Evolutionary conservation across 768 basidiomycete genomes (phyloP), one percentile per base, ranked within the genome.

Genomic region (Dioszegia crocea): DNA sequence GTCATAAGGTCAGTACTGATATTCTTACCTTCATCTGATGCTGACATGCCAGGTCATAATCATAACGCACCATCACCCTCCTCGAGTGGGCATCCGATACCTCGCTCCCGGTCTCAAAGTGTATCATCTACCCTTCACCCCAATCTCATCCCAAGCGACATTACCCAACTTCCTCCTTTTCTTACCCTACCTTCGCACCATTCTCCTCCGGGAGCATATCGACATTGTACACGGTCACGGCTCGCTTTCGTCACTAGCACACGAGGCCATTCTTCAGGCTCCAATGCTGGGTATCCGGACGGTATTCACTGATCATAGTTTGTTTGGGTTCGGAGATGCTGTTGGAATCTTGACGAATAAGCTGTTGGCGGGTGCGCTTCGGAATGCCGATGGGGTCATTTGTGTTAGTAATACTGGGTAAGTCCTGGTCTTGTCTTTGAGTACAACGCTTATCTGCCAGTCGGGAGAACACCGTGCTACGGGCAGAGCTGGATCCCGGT

Each of bases 271-370:
- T 56, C 78, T 97, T 17, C 92, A 97, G 63, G 84, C 91, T 0
- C 88, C 91, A 65, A 79, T 90, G 19, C 82, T 98, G 79, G 59
- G 63, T 1, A 81, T 97, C 12, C 85, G 88, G 39, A 91, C 91
- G 0, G 88, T 97, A 10, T 94, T 98, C 75, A 98, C 96, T 0
- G 96, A 99, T 76, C 94, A 99, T 68, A 91, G 89, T 68, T 77
- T 99, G 26, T 98, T 98, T 66, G 94, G 92, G 1, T 92, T 99
- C 70, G 93, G 90, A 30, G 93, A 97, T 71, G 93, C 96, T 16
- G 93, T 92, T 0, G 92, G 93, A 65, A 94, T 99, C 39, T 80
- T 97, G 63, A 97, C 96, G 4, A 99, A 99, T 80, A 99, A 99
- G 76, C 83, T 99, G 31, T 80, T 98, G 39, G 88, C 84, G 11